A percentile compares a stretch with the other conserved stretches of the same genome.
Conservation (phyloP, 2,329 filamentous ascomycete genomes). For the Colletotrichum incanum region DNA sequence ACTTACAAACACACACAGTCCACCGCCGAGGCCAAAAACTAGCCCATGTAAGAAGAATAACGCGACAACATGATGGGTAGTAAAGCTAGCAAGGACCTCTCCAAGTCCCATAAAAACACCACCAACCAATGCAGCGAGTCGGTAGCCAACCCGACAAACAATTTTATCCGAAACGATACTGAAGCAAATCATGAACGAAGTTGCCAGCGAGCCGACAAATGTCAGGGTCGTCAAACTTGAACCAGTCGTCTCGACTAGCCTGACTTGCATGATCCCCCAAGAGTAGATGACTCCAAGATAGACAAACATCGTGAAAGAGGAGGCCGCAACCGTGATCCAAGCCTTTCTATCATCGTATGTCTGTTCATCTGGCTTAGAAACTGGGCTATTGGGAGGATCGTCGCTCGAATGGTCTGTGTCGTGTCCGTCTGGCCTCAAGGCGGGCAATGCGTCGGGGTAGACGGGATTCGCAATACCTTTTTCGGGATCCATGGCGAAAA, state of each 20-base stretch:
- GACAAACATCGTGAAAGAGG: slow-evolving; percentile 47
- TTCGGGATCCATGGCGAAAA: slow-evolving; percentile 24
- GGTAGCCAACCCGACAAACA: slow-evolving; percentile 47
- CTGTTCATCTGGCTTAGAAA: not conserved
- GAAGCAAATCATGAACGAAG: slow-evolving; percentile 49
- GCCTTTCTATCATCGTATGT: slow-evolving; percentile 33
- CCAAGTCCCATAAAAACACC: slow-evolving; percentile 48
- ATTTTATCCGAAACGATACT: slow-evolving; percentile 47
- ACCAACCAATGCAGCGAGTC: slow-evolving; percentile 45
- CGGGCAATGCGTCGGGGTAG: not conserved
- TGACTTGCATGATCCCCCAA: slow-evolving; percentile 49
- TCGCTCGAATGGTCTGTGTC: slow-evolving; percentile 9
- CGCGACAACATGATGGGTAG: slow-evolving; percentile 44
- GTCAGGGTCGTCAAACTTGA: slow-evolving; percentile 48
- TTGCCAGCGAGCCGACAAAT: slow-evolving; percentile 49
- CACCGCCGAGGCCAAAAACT: slow-evolving; percentile 48
- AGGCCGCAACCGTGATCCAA: slow-evolving; percentile 49
- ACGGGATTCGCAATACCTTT: slow-evolving; percentile 1
- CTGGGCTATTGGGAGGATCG: not conserved
- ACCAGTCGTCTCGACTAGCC: slow-evolving; percentile 45
- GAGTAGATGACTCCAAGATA: slow-evolving; percentile 51
- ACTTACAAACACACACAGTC: slow-evolving; percentile 48
- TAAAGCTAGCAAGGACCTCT: slow-evolving; percentile 49
- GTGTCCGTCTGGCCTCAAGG: not conserved
- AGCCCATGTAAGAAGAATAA: slow-evolving; percentile 49